Conservation (phyloP, 176 grass and related monocot species). For the Aechmea fasciata region DNA sequence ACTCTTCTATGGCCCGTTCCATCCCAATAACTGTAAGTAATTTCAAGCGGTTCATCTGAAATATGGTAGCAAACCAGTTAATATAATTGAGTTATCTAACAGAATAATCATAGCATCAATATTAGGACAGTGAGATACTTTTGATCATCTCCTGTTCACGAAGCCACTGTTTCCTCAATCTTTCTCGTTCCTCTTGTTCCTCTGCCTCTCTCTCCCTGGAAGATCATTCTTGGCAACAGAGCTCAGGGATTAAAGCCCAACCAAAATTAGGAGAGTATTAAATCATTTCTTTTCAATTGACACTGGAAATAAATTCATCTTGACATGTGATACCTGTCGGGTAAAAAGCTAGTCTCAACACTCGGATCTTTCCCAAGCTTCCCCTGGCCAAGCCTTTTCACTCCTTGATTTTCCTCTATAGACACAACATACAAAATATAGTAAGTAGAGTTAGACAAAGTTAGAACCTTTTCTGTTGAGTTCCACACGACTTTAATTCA, state of each 20-base stretch:
- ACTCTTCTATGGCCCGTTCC: constrained; percentile 87
- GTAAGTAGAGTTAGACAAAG: background rate
- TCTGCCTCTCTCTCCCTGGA: constrained; percentile 96
- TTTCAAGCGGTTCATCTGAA: constrained; percentile 82
- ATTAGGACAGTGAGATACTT: constrained; percentile 44
- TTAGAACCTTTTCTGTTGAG: background rate
- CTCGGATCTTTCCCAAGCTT: constrained; percentile 89
- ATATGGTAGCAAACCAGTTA: constrained; percentile 12
- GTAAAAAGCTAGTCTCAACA: constrained; percentile 95
- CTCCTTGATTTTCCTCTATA: constrained; percentile 43
- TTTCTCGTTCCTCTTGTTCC: constrained; percentile 79
- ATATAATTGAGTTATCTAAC: background rate
- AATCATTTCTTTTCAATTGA: background rate
- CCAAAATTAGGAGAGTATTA: background rate
- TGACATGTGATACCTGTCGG: constrained; percentile 66
- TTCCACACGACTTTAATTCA: background rate
- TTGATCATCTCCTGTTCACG: constrained; percentile 91
- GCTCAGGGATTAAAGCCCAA: constrained; percentile 10
- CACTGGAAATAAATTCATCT: background rate
- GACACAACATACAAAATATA: background rate
- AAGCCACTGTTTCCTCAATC: constrained; percentile 72
- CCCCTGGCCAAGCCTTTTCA: constrained; percentile 36
- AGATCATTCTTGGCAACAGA: constrained; percentile 80
- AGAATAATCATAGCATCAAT: background rate
- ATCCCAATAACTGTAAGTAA: constrained; percentile 99